Evolutionary conservation across 768 basidiomycete genomes (phyloP).

Genomic region (Kwoniella botswanensis): DNA sequence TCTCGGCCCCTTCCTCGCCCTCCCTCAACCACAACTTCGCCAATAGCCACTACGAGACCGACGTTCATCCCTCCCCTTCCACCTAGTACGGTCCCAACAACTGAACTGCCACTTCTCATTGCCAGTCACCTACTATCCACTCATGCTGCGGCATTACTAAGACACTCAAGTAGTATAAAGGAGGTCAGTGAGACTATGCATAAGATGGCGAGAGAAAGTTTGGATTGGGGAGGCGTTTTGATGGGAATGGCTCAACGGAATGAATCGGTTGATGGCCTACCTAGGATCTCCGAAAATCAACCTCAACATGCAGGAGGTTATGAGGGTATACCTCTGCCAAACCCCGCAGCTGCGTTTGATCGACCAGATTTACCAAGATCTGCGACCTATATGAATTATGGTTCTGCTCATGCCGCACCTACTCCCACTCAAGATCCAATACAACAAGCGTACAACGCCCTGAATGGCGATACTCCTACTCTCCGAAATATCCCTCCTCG

Average conservation of each 20-base stretch:
- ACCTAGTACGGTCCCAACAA: background rate
- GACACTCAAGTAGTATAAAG: slow-evolving; percentile 27
- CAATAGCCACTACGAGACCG: background rate
- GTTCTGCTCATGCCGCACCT: background rate
- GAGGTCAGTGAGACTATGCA: slow-evolving; percentile 36
- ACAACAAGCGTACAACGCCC: slow-evolving; percentile 14
- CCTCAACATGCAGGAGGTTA: background rate
- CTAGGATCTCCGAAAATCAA: background rate
- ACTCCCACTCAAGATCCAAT: slow-evolving; percentile 3
- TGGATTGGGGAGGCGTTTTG: slow-evolving; percentile 42
- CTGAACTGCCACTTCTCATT: slow-evolving; percentile 39
- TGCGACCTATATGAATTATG: background rate
- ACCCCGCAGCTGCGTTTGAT: background rate
- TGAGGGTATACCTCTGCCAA: slow-evolving; percentile 12
- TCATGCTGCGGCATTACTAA: slow-evolving; percentile 38
- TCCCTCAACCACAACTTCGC: slow-evolving; percentile 5
- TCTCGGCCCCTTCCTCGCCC: slow-evolving; percentile 13
- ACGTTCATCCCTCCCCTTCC: slow-evolving; percentile 16
- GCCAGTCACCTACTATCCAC: slow-evolving; percentile 45
- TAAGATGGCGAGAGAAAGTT: slow-evolving; percentile 37
- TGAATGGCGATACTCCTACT: background rate
- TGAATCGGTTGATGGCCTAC: slow-evolving; percentile 2
- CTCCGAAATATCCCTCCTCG: background rate
- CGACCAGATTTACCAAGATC: background rate
- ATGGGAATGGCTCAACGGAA: slow-evolving; percentile 32